A percentile compares a stretch with the other conserved stretches of the same genome.
These are phyloP conservation scores for Mycosphaerella arachidis DNA, from an alignment of 2,329 filamentous ascomycete genomes.

Conservation along the genomic window DNA sequence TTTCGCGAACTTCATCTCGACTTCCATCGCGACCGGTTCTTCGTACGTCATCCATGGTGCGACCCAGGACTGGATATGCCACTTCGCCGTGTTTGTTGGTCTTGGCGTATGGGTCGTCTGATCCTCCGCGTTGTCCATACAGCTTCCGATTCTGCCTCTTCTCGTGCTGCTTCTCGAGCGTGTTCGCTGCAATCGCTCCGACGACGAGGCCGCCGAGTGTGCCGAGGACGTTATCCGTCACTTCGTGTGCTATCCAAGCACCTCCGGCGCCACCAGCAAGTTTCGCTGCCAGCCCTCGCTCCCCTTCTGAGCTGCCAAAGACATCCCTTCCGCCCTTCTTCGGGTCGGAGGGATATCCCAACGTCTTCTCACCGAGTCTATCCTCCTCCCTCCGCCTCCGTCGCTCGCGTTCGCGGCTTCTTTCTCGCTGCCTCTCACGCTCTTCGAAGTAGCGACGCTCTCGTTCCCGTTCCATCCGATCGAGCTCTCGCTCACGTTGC, in stretches of 20 bases:
- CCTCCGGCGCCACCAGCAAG: conserved; percentile 27
- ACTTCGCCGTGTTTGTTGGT: conserved; percentile 1
- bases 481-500: conserved; percentile 3
- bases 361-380: conserved; percentile 10
- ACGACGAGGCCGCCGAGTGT: conserved; percentile 26
- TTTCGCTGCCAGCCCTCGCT: conserved; percentile 26
- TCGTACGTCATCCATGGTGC: conserved; percentile 15
- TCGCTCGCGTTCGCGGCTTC: conserved; percentile 6
- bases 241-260: conserved; percentile 26
- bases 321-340: conserved; percentile 24
- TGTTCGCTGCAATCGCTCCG: conserved; percentile 25
- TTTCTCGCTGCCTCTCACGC: conserved; percentile 13
- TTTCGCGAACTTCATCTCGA: not conserved
- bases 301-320: conserved; percentile 23
- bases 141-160: conserved; percentile 25
- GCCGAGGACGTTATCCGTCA: conserved; percentile 18
- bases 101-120: conserved; percentile 5
- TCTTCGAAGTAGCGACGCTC: conserved; percentile 15
- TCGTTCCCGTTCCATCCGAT: not conserved
- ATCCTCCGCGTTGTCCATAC: conserved; percentile 4
- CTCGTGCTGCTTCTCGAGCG: conserved; percentile 22
- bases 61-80: conserved; percentile 13
- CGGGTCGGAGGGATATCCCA: conserved; percentile 18
- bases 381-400: conserved; percentile 17
- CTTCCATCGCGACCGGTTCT: conserved; percentile 2